Percentiles rank a stretch among this genome's conserved stretches.
Evolutionary conservation across 495 filamentous ascomycete genomes (phyloP).

Genomic region (Xylaria flabelliformis): DNA sequence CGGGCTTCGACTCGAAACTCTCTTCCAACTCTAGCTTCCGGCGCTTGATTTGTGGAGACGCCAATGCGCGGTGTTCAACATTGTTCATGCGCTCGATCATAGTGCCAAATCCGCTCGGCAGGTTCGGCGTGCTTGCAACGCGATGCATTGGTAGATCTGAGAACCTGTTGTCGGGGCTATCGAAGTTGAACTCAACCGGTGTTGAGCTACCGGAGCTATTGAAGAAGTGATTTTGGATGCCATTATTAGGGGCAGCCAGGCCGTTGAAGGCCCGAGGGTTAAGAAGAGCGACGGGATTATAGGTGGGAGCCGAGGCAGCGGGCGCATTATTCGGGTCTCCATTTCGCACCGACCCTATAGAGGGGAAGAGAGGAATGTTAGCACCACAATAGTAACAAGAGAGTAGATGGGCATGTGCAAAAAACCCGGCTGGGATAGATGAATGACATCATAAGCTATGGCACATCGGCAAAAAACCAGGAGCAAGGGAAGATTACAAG

Average conservation of each 20-base stretch:
- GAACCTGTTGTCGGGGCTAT: conserved; percentile 39
- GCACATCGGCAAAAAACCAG: background rate
- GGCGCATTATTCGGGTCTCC: conserved; percentile 28
- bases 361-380: background rate
- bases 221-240: conserved; percentile 27
- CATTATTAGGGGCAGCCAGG: conserved; percentile 16
- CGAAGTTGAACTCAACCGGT: conserved; percentile 51
- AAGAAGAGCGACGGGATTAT: conserved; percentile 46
- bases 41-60: conserved; percentile 68
- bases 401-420: background rate
- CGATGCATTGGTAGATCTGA: conserved; percentile 25
- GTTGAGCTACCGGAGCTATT: conserved; percentile 28
- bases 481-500: background rate
- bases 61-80: conserved; percentile 66
- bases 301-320: conserved; percentile 27
- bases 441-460: background rate
- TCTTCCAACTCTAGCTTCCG: conserved; percentile 62
- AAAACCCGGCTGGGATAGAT: background rate
- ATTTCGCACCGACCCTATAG: conserved; percentile 33
- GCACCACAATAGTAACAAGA: background rate
- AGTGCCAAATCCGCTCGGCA: conserved; percentile 47
- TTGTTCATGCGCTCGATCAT: conserved; percentile 75
- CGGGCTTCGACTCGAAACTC: conserved; percentile 45
- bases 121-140: background rate
- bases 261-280: conserved; percentile 43